phyloP scores from a whole-genome alignment of 176 grass and related monocot species.

The Eleusine indica region DNA sequence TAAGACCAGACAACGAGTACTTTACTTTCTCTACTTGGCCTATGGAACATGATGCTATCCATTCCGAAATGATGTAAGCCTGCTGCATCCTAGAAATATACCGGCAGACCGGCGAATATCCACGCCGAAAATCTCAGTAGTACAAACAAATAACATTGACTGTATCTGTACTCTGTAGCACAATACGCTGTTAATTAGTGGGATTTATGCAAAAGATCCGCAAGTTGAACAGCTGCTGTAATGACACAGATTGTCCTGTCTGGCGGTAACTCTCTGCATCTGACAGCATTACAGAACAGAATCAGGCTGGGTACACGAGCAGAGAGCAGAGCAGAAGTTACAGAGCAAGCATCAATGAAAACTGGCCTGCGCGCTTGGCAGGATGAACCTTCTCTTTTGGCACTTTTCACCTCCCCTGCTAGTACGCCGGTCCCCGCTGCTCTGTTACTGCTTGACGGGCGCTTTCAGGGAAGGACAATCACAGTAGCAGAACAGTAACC shows the following conservation, averaged over 20 bases:
- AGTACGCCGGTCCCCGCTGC: background rate
- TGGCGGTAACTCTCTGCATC: slow-evolving; percentile 5
- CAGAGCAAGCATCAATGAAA: slow-evolving; percentile 25
- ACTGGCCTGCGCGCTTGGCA: background rate
- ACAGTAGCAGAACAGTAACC: background rate
- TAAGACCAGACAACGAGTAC: background rate
- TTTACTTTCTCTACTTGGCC: too few relatives aligned
- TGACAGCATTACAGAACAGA: slow-evolving; percentile 21
- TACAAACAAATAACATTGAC: slow-evolving; percentile 11
- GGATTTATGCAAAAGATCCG: too few relatives aligned
- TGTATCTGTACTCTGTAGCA: background rate
- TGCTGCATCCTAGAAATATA: slow-evolving; percentile 29
- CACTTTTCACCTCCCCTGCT: background rate
- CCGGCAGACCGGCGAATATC: background rate
- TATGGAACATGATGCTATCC: slow-evolving; percentile 5
- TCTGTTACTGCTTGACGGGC: background rate
- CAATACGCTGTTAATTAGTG: background rate
- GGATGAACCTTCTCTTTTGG: slow-evolving; percentile 50
- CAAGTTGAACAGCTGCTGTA: background rate
- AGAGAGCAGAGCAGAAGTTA: slow-evolving; percentile 13
- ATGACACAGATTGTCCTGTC: background rate
- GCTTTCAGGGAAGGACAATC: background rate
- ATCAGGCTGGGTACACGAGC: background rate
- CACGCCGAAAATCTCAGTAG: slow-evolving; percentile 8
- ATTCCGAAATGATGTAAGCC: slow-evolving; percentile 4